A percentile compares a stretch with the other conserved stretches of the same genome.
These are phyloP conservation scores for Cornus controversa DNA, from an alignment of 148 eudicot genomes.

Conservation along the genomic window DNA sequence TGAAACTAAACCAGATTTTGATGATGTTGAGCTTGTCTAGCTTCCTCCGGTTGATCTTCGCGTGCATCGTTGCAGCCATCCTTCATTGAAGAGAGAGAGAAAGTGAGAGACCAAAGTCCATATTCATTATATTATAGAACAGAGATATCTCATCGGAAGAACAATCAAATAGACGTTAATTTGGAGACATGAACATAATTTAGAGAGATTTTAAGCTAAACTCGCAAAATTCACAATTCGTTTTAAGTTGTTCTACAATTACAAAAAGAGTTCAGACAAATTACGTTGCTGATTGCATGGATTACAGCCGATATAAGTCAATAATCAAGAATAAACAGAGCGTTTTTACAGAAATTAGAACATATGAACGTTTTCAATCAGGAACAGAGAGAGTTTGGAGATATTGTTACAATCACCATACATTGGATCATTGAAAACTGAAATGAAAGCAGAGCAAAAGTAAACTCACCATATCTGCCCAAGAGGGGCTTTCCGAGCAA, in stretches of 20 bases:
- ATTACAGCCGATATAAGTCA: neutral
- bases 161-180: neutral
- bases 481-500: constrained; percentile 69
- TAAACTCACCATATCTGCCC: constrained; percentile 83
- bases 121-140: neutral
- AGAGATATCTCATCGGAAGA: neutral
- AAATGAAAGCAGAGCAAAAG: neutral
- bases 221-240: neutral
- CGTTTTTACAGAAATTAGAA: neutral
- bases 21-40: constrained; percentile 78
- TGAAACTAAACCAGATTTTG: constrained; percentile 60
- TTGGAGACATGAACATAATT: neutral
- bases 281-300: neutral
- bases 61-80: constrained; percentile 98
- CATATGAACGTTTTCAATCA: no score
- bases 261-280: no score
- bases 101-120: neutral
- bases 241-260: neutral
- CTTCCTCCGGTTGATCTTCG: constrained; percentile 68
- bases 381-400: constrained; percentile 8
- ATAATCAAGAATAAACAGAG: neutral
- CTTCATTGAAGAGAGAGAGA: constrained; percentile 27
- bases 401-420: no score
- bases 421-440: neutral
- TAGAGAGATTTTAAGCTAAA: neutral